These are phyloP conservation scores for Talaromyces liani DNA, from an alignment of 495 filamentous ascomycete genomes.

Conservation along the genomic window DNA sequence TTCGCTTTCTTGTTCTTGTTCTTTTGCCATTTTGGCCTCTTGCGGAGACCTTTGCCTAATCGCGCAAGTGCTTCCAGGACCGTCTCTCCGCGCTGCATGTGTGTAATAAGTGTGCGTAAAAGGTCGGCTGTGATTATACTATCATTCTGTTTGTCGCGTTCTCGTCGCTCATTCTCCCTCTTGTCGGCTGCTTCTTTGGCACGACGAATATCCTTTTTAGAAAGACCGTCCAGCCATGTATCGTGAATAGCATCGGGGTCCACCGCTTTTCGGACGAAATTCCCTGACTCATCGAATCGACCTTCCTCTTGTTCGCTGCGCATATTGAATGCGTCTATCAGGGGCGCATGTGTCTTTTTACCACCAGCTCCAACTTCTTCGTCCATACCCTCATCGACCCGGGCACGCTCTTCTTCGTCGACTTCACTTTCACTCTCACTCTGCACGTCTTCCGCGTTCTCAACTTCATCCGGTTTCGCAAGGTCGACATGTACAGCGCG, in stretches of 20 bases:
- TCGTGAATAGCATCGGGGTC: constrained; percentile 92
- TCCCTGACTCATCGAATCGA: constrained; percentile 80
- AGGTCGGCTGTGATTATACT: constrained; percentile 66
- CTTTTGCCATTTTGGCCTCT: constrained; percentile 54
- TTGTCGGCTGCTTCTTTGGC: constrained; percentile 85
- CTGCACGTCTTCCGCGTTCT: constrained; percentile 35
- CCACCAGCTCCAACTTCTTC: constrained; percentile 84
- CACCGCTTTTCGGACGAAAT: constrained; percentile 80
- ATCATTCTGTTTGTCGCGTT: constrained; percentile 65
- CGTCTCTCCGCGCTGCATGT: constrained; percentile 78
- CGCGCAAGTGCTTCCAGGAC: constrained; percentile 81
- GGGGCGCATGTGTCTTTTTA: constrained; percentile 90
- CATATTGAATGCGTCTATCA: constrained; percentile 96
- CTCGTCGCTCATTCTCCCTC: constrained; percentile 65
- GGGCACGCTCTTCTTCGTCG: constrained; percentile 65
- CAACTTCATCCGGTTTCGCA: constrained; percentile 30
- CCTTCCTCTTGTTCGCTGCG: constrained; percentile 85
- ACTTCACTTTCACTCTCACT: constrained; percentile 60
- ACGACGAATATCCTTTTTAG: constrained; percentile 84
- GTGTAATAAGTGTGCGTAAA: constrained; percentile 59
- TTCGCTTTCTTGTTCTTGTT: constrained; percentile 51
- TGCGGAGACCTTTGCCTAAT: constrained; percentile 60
- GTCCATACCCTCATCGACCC: constrained; percentile 63
- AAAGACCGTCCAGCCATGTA: constrained; percentile 83
- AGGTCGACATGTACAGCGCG: constrained; percentile 59